Base-by-base conservation (phyloP, 2,329 filamentous ascomycete species). In the Periconia macrospinosa region DNA sequence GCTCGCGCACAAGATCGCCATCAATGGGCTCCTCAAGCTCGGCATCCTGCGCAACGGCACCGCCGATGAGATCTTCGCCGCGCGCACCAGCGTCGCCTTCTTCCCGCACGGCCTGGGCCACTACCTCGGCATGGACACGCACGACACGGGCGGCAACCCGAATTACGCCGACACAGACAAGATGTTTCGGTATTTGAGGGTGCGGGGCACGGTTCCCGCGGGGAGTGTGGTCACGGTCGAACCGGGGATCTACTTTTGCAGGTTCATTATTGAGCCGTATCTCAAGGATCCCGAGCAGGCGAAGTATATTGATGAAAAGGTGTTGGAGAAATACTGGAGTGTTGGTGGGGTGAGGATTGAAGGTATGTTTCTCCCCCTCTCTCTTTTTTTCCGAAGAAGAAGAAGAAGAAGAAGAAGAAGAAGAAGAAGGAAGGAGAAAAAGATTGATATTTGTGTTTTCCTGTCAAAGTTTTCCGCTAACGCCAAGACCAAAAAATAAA, bases 321-420 rank as follows among this genome's bases (percentile, higher is more conserved):
- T 87, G 6, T 75, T 94, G 46, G 84, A 86, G 55, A 78, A 77
- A 57, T 93, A 89, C 71, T 93, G 90, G 78, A 78, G 76, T 23
- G 87, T 97, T 1, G 94, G 93, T 15, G 94, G 94, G 33, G 91
- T 96, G 23, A 84, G 94, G 45, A 95, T 97, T 56, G 94, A 99
- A 76, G 78, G 70, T 73, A 56, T 49, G 68, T 47, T 10, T 30
- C 23, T 30, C 9, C 23, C 13, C 20, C 13, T n/a, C 18, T 5
- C 8, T 37, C 9, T 7, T 47, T 19, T n/a, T n/a, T n/a, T n/a
- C n/a, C n/a, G n/a, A n/a, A n/a, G n/a, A n/a, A n/a, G n/a, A n/a
- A n/a, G n/a, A n/a, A n/a, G n/a, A n/a, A n/a, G n/a, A n/a, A n/a
- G n/a, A n/a, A n/a, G n/a, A n/a, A n/a, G n/a, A n/a, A n/a, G n/a